Evolutionary conservation across 2,329 filamentous ascomycete genomes (phyloP), one percentile per base, ranked within the genome.

Genomic region (Colletotrichum nymphaeae): DNA sequence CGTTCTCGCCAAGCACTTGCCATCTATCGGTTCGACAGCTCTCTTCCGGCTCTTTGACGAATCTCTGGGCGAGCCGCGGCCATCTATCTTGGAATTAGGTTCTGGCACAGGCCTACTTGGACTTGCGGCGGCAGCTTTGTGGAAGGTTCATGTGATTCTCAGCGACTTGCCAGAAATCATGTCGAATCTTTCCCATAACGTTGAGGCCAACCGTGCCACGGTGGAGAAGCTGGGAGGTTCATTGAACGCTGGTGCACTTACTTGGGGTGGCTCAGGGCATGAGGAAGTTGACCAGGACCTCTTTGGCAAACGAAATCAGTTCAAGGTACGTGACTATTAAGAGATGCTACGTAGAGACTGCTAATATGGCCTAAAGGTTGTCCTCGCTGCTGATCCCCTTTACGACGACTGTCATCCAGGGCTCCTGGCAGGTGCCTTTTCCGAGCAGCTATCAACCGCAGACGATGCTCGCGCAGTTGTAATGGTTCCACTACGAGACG

Each of bases 51-150:
- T 89, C 8, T 83, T 91, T 19, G 79, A 82, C 52, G 78, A 81
- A 68, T 80, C 80, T 14, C 74, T 81, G 9, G 78, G 79, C 57
- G 75, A 79, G 56, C 73, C 80, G 37, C 73, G 78, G 5, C 78
- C 83, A 19, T 76, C 79, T 5, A 84, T 91, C 1, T 87, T 98
- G 9, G 96, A 98, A 80, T 88, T 98, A 2, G 97, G 96, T 4
- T 92, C 96, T 0, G 96, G 97, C 0, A 98, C 96, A 0, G 96
- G 96, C 0, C 88, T 99, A n/a, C 89, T 98, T 11, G 97, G 97
- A 0, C 86, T 98, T 56, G 93, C 95, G 1, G 94, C 95, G 28
- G 94, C 95, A 8, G 91, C 90, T 16, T 85, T 94, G 28, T 93
- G 93, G 86, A 85, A 86, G 56, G 88, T 88, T 1, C 84, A 88